Base-by-base conservation (phyloP, 2,329 filamentous ascomycete genomes). In the Ophiosphaerella narmari region DNA sequence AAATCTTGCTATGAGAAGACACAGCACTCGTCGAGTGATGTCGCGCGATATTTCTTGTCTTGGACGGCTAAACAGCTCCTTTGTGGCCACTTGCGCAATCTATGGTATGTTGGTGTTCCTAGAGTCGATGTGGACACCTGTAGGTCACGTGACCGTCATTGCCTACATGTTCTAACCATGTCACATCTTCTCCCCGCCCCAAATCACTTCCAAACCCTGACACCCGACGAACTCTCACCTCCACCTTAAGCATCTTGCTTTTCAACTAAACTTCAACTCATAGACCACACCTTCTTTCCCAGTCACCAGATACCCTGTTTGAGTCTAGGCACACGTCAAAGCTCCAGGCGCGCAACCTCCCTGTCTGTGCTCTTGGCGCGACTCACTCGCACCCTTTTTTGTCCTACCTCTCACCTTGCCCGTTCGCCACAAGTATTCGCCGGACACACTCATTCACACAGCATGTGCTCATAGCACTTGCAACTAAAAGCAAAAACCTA, bases 111-210 rank as follows among this genome's bases (percentile, higher is more conserved):
- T 59, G 54, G 56, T n/a, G 43, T 45, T 45, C 35, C 40, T 55
- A 55, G 58, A 29, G 59, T 58, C 59, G 38, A 54, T 54, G 59
- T 64, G 61, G 61, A 64, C 55, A 52, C 57, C 31, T 55, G 41
- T 39, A 43, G 37, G 48, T 61, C 61, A 63, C 61, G 59, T 63
- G 61, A 23, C 29, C 21, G 43, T 37, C 39, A 46, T 46, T 57
- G 54, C 55, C 58, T 65, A 58, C 47, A 32, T 46, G 41, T 38
- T 41, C 48, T 47, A 14, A 29, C 26, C 26, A 29, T 8, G 7
- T 29, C 26, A 29, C 26, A 2, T 21, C 18, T 29, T 29, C 26
- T 7, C 26, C 26, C 26, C 26, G 7, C 26, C 26, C 11, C 11
- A 29, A 8, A 6, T 8, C 26, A 29, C 7, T 11, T 29, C 26